phyloP scores from a whole-genome alignment of 2,329 filamentous ascomycete species.

The Fusarium brevicatenulatum region DNA sequence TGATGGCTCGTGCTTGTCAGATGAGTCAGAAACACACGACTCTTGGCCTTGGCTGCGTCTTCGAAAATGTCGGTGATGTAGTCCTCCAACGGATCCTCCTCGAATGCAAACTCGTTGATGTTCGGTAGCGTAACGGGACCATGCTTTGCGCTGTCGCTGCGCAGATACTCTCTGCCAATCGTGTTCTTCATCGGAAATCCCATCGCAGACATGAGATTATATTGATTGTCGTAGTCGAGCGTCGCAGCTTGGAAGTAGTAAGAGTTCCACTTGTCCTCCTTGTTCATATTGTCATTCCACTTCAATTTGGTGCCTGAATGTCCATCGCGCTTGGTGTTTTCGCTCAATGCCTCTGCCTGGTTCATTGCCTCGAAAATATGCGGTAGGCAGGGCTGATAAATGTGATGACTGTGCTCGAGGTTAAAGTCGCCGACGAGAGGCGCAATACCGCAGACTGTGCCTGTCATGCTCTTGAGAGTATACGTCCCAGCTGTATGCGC shows the following conservation, averaged over 20 bases:
- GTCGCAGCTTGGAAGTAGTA: constrained; percentile 50
- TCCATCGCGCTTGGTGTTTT: background rate
- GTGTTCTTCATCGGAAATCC: constrained; percentile 45
- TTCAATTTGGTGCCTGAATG: background rate
- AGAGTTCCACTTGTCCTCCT: constrained; percentile 46
- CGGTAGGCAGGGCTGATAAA: constrained; percentile 58
- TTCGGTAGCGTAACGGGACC: constrained; percentile 45
- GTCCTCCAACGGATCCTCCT: constrained; percentile 46
- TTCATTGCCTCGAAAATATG: constrained; percentile 52
- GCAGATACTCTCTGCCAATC: constrained; percentile 46
- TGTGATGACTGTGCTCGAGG: constrained; percentile 52
- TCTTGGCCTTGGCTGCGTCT: constrained; percentile 44
- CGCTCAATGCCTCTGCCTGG: constrained; percentile 13
- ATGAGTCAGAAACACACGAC: constrained; percentile 50
- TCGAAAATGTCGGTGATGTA: constrained; percentile 49
- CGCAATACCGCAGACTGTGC: constrained; percentile 54
- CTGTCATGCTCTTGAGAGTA: constrained; percentile 56
- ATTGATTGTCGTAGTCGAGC: constrained; percentile 48
- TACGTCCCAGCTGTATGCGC: constrained; percentile 56
- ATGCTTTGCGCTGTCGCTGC: constrained; percentile 44
- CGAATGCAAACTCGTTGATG: constrained; percentile 51
- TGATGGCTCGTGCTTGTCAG: constrained; percentile 52
- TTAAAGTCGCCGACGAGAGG: constrained; percentile 57
- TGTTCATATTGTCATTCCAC: background rate
- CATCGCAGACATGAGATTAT: constrained; percentile 45